Percentiles rank a stretch among this genome's conserved stretches.
phyloP scores from a whole-genome alignment of 2,329 filamentous ascomycete genomes.

The Claviceps africana region DNA sequence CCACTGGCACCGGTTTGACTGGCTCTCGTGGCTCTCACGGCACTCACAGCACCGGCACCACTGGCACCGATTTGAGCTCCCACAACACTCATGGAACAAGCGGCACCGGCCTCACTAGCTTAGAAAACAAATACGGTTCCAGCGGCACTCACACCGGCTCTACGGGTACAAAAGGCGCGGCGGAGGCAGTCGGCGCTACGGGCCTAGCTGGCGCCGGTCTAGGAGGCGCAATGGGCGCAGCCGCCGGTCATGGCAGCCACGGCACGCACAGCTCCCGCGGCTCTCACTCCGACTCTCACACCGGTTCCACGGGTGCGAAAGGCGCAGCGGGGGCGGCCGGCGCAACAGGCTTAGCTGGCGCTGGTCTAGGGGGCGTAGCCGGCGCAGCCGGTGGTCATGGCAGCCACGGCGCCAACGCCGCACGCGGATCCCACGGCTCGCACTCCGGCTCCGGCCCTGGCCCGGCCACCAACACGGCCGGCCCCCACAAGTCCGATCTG shows the following conservation, averaged over 20 bases:
- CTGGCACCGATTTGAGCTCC: background rate
- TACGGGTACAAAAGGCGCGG: slow-evolving; percentile 3
- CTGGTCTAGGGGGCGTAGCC: too few relatives aligned
- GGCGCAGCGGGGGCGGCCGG: slow-evolving; percentile 14
- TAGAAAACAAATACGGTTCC: background rate
- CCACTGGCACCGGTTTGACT: slow-evolving; percentile 8
- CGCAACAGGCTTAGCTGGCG: too few relatives aligned
- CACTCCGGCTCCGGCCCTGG: slow-evolving; percentile 12
- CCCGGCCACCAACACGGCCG: slow-evolving; percentile 21
- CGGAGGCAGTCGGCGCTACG: slow-evolving; percentile 14
- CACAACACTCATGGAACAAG: background rate
- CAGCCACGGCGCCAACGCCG: background rate
- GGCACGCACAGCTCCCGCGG: too few relatives aligned
- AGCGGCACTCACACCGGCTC: background rate
- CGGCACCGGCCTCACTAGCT: background rate
- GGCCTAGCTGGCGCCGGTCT: too few relatives aligned
- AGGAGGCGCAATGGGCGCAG: slow-evolving; percentile 10
- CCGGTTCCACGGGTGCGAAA: slow-evolving; percentile 4
- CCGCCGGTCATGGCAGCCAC: slow-evolving; percentile 10
- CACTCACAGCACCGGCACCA: background rate
- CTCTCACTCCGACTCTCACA: slow-evolving; percentile 6
- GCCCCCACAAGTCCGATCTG: slow-evolving; percentile 35
- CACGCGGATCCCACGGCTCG: background rate
- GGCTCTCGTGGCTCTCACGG: background rate
- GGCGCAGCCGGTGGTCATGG: slow-evolving; percentile 15